These are phyloP conservation scores for Groenewaldozyma sp. DNA, from an alignment of 1,139 yeast genomes.

Conservation along the genomic window DNA sequence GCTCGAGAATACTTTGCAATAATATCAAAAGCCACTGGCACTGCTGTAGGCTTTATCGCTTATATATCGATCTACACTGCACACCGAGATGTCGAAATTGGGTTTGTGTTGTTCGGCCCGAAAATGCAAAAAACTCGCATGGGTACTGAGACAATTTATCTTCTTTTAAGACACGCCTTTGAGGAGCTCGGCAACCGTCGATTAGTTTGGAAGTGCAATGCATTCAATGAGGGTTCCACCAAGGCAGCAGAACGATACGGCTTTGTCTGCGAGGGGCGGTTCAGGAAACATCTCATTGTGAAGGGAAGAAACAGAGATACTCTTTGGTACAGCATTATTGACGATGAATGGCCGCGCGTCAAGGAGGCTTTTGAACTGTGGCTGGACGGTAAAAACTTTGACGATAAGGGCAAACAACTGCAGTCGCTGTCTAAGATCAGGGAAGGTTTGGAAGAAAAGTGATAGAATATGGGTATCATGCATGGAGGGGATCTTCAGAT, in stretches of 20 bases:
- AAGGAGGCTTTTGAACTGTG: constrained; percentile 21
- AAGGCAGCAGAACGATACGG: constrained; percentile 28
- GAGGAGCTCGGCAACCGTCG: no score
- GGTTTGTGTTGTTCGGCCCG: no score
- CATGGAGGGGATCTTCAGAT: no score
- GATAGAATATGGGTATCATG: no score
- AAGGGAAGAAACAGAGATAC: constrained; percentile 29
- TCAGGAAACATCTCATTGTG: constrained; percentile 24
- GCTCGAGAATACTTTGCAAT: constrained; percentile 21
- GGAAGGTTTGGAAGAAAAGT: neutral
- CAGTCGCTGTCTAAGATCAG: neutral
- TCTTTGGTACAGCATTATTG: constrained; percentile 27
- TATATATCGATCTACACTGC: no score
- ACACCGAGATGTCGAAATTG: no score
- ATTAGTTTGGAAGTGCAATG: constrained; percentile 30
- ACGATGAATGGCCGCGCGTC: constrained; percentile 25
- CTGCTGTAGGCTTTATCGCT: constrained; percentile 24
- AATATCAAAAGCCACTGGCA: constrained; percentile 14
- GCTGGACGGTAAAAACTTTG: constrained; percentile 26
- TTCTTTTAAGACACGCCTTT: no score
- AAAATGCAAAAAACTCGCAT: no score
- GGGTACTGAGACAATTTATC: no score
- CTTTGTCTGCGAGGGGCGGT: constrained; percentile 26
- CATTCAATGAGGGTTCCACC: constrained; percentile 24
- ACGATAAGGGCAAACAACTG: constrained; percentile 21